Evolutionary conservation across 1,139 yeast species (phyloP), one percentile per base, ranked within the genome.

Genomic region (Arxiozyma bovina): DNA sequence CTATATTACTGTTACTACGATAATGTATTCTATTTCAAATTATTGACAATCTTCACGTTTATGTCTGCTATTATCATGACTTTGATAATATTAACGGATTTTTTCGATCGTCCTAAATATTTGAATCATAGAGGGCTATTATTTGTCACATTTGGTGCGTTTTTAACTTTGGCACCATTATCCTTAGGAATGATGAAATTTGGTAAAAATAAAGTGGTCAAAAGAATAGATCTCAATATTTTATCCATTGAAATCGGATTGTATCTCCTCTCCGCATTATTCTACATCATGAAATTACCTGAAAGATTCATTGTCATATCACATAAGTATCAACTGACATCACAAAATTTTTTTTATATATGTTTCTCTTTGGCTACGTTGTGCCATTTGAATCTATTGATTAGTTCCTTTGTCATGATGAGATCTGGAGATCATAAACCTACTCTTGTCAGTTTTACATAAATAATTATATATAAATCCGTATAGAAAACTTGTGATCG

Each of bases 261-360:
- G 54, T 90, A 90, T 69, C 83, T 88, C 11, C 60, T 73, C 0
- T 96, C 96, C 0, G 96, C 96, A 0, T 73, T 77, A 0, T 69
- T 90, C 49, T 90, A 90, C 66, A 96, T 95, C 0, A 72, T 77
- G 49, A 74, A 96, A 58, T 66, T 87, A 20, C 97, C 97, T 0
- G 97, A 90, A 65, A 71, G 88, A 49, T 76, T 77, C 54, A 91
- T 93, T 20, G 81, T 86, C 0, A 72, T 58, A 43, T 85, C 79
- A 63, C 96, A 87, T 25, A 48, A 48, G 44, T 63, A 66, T 81
- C 30, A 74, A 80, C 65, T 96, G 95, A 85, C 85, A 60, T 85
- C 95, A 7, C 96, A 89, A 67, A 96, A 89, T 67, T 79, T 89
- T 17, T 90, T 89, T 69, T 96, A 90, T 67, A 72, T 86, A 2